Evolutionary conservation across 257 asterid species (phyloP).

Genomic region (Salvia rosmarinus): DNA sequence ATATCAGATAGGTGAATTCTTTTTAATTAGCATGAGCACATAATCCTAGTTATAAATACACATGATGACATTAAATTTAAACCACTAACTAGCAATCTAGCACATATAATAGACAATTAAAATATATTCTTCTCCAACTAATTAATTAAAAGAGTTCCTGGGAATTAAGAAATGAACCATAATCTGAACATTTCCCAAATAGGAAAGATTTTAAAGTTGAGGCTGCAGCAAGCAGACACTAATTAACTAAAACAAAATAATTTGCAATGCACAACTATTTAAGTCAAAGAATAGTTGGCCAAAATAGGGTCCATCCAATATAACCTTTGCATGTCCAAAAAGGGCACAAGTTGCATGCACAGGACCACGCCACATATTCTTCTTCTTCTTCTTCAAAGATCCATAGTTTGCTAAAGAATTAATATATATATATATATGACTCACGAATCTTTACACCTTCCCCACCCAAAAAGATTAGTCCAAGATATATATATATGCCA

Average conservation of each 20-base stretch:
- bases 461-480: constrained; percentile 30
- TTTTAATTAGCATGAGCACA: no score
- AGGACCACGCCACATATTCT: constrained; percentile 46
- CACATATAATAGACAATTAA: background rate
- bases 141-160: background rate
- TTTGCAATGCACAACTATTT: constrained; percentile 32
- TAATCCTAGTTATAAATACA: no score
- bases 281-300: constrained; percentile 44
- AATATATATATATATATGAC: background rate
- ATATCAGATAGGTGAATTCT: background rate
- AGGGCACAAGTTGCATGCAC: constrained; percentile 29
- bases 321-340: constrained; percentile 28
- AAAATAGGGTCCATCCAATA: constrained; percentile 24
- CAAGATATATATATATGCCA: constrained; percentile 23
- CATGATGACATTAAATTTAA: no score
- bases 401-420: constrained; percentile 32
- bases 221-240: background rate
- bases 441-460: constrained; percentile 41
- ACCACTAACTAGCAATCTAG: no score
- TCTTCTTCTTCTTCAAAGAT: constrained; percentile 47
- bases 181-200: constrained; percentile 25
- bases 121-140: no score
- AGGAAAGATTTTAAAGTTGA: constrained; percentile 38
- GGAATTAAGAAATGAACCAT: background rate
- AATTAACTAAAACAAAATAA: background rate